Conservation (phyloP, 768 basidiomycete species). For the Termitomyces sp. region DNA sequence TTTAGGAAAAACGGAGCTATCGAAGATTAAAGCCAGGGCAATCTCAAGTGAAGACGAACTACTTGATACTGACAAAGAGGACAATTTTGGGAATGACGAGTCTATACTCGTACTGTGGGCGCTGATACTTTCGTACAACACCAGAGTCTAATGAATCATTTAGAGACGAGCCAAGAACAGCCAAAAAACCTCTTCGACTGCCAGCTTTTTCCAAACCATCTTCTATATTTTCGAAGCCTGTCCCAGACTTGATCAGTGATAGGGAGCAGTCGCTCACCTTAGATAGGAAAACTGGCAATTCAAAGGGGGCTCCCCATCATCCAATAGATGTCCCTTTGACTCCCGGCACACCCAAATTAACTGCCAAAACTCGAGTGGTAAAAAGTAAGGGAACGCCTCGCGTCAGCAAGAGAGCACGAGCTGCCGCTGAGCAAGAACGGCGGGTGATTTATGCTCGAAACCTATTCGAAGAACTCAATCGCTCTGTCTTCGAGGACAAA, state of each 20-base stretch:
- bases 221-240: slow-evolving; percentile 7
- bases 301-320: neutral
- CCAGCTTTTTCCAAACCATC: slow-evolving; percentile 6
- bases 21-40: slow-evolving; percentile 1
- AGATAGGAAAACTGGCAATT: neutral
- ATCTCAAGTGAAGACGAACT: neutral
- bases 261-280: neutral
- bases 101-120: slow-evolving; percentile 34
- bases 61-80: slow-evolving; percentile 24
- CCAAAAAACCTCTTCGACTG: slow-evolving; percentile 37
- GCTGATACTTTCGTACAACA: neutral
- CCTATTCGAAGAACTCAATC: slow-evolving; percentile 60
- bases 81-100: slow-evolving; percentile 23
- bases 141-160: neutral
- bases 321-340: neutral
- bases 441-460: slow-evolving; percentile 47
- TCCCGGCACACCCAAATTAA: neutral
- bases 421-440: slow-evolving; percentile 35
- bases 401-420: slow-evolving; percentile 34
- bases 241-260: neutral
- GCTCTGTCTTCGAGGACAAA: slow-evolving; percentile 43
- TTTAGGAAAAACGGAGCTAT: neutral
- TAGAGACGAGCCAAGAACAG: slow-evolving; percentile 45
- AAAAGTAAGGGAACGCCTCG: slow-evolving; percentile 6
- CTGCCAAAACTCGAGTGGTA: neutral